Evolutionary conservation across 176 grass and related monocot species (phyloP), one percentile per base, ranked within the genome.

Genomic region (Phoenix dactylifera): DNA sequence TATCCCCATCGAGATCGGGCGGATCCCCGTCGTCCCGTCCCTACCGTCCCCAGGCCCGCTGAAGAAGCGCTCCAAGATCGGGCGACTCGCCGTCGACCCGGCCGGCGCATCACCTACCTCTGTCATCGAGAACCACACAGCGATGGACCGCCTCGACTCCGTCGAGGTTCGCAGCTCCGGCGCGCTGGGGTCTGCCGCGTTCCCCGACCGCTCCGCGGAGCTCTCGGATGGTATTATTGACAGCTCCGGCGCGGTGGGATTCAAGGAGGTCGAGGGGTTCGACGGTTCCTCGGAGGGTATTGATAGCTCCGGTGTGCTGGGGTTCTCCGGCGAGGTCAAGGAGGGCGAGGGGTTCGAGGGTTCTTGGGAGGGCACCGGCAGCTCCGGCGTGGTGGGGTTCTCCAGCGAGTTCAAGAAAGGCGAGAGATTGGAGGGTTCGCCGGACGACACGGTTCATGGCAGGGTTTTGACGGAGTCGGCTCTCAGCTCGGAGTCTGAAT

Each of bases 21-120:
- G 66, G 50, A 98, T 93, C 87, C 94, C 94, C 19, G 88, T 98
- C 32, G 94, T 93, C 3, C 88, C 76, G 6, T 88, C 88, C 18
- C 84, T 98, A 67, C 63, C 76, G 16, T 81, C 84, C 1, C 78
- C 84, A 30, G 70, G 44, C 22, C 58, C 70, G 52, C 71, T 65
- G 59, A 80, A 22, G 66, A 23, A 15, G 71, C 49, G 60, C 32
- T 24, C 55, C 70, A 53, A 7, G 57, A 69, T 52, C 49, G 17
- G 60, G 20, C 20, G 30, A 50, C 32, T 65, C 50, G 50, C 26
- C 7, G 50, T 39, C 1, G 66, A 69, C 7, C 49, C 65, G 1
- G 57, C 54, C 25, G 72, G 72, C 52, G 72, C 81, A 6, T 89
- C 88, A 18, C 88, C 93, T 1, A 98, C 88, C 67, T 98, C 93